phyloP scores from a whole-genome alignment of 2,329 filamentous ascomycete species.

The Fusarium longipes region DNA sequence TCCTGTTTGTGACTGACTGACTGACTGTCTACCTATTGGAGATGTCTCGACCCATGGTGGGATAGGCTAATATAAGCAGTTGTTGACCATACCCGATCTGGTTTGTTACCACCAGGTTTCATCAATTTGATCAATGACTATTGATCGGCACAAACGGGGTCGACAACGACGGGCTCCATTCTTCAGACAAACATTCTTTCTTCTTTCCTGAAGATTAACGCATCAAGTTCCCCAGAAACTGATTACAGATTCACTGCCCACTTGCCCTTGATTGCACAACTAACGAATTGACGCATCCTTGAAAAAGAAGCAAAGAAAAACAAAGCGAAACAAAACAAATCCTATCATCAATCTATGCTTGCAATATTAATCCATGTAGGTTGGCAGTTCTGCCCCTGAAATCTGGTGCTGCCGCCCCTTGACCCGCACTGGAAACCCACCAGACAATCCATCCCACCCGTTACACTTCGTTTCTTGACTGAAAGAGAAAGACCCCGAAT shows the following conservation, averaged over 20 bases:
- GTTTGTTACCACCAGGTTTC: constrained; percentile 10
- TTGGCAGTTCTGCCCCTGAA: constrained; percentile 41
- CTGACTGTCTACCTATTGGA: too few relatives aligned
- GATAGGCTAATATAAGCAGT: constrained; percentile 16
- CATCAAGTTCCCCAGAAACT: background rate
- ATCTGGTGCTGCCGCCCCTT: constrained; percentile 41
- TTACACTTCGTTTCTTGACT: constrained; percentile 13
- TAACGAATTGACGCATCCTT: background rate
- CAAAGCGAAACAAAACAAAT: background rate
- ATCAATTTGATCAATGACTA: constrained; percentile 15
- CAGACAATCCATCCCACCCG: constrained; percentile 10
- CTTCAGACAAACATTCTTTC: background rate
- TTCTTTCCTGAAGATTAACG: background rate
- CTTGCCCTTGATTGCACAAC: background rate
- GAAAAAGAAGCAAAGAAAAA: background rate
- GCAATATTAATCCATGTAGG: constrained; percentile 28
- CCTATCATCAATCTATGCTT: constrained; percentile 16
- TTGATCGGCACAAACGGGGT: constrained; percentile 14
- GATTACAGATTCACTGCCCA: background rate
- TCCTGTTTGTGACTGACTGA: constrained; percentile 9
- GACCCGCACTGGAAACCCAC: constrained; percentile 31
- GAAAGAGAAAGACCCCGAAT: constrained; percentile 40
- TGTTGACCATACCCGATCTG: constrained; percentile 12
- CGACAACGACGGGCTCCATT: background rate
- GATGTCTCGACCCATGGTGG: constrained; percentile 22